Conservation (phyloP, 305 asterid species). For the Rubia tinctorum region DNA sequence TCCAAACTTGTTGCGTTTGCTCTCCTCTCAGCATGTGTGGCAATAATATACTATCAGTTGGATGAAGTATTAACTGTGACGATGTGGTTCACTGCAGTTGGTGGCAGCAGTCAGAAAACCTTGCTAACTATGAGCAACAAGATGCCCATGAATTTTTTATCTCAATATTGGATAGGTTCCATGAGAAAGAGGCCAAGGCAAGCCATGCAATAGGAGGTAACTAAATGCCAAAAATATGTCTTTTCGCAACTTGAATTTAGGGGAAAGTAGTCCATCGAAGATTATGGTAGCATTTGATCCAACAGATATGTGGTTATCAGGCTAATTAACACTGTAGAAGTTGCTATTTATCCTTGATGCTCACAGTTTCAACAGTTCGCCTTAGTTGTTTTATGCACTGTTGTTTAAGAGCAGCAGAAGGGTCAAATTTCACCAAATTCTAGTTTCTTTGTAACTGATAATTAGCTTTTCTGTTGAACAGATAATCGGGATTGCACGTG, state of each 20-base stretch:
- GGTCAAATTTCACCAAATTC: not conserved
- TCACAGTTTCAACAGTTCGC: not conserved
- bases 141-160: slow-evolving; percentile 83
- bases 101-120: slow-evolving; percentile 84
- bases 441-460: slow-evolving; percentile 22
- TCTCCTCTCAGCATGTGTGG: not conserved
- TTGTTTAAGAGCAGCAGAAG: not conserved
- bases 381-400: not conserved
- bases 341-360: not conserved
- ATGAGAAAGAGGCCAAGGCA: slow-evolving; percentile 61
- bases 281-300: slow-evolving; percentile 17
- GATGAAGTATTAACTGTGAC: not conserved
- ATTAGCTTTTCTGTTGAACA: slow-evolving; percentile 31
- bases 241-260: slow-evolving; percentile 1
- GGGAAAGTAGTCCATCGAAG: not conserved
- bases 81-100: slow-evolving; percentile 46
- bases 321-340: not conserved
- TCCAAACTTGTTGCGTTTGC: not conserved
- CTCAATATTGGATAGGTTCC: slow-evolving; percentile 65
- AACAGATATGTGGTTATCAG: slow-evolving; percentile 3
- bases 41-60: not conserved
- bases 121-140: slow-evolving; percentile 77
- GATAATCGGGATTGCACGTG: slow-evolving; percentile 67
- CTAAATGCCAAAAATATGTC: slow-evolving; percentile 3
- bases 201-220: slow-evolving; percentile 49